Conservation (phyloP, 2,329 filamentous ascomycete species). For the Phialophora chinensis region DNA sequence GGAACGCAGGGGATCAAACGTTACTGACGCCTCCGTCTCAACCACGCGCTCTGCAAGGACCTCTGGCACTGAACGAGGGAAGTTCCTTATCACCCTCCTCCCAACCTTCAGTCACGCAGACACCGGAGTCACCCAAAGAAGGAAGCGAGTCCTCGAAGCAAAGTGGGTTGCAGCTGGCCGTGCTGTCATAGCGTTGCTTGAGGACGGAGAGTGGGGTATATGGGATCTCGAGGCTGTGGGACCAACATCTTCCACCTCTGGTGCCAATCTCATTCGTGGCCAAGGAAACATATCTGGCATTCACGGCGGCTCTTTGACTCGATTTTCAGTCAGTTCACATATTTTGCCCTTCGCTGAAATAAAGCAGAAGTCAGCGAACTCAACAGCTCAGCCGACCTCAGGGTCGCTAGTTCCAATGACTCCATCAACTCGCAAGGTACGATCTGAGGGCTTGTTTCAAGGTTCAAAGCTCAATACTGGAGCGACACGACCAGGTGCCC, state of each 20-base stretch:
- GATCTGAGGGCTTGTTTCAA: constrained; percentile 51
- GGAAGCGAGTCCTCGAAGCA: constrained; percentile 54
- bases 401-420: constrained; percentile 53
- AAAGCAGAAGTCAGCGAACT: constrained; percentile 29
- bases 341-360: constrained; percentile 22
- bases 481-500: constrained; percentile 40
- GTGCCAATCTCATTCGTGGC: constrained; percentile 48
- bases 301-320: constrained; percentile 48
- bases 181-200: constrained; percentile 53
- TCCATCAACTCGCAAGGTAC: constrained; percentile 54
- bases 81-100: constrained; percentile 53
- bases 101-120: constrained; percentile 47
- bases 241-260: constrained; percentile 43
- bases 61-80: constrained; percentile 45
- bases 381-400: constrained; percentile 23
- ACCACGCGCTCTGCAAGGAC: constrained; percentile 28
- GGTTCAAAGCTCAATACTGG: constrained; percentile 40
- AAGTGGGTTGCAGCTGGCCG: constrained; percentile 54
- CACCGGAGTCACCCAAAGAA: constrained; percentile 39
- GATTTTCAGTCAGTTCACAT: constrained; percentile 46
- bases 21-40: constrained; percentile 42
- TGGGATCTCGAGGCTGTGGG: constrained; percentile 57
- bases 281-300: constrained; percentile 49
- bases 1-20: constrained; percentile 43
- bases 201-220: constrained; percentile 57